A percentile compares a stretch with the other conserved stretches of the same genome.
phyloP scores from a whole-genome alignment of 1,284 basidiomycete genomes.

The Spongiforma sp. region DNA sequence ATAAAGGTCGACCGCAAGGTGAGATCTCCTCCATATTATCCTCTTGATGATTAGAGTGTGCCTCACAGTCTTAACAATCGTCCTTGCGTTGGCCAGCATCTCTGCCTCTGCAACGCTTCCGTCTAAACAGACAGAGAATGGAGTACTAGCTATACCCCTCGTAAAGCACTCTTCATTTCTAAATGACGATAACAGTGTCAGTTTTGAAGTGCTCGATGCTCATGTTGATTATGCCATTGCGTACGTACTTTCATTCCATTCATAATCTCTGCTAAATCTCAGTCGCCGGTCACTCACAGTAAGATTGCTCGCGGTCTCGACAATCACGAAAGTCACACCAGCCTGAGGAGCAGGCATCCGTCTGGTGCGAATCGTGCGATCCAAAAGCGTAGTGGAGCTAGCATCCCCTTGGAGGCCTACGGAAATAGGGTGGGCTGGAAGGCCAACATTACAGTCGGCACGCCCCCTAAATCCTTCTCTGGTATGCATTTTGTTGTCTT shows the following conservation, averaged over 20 bases:
- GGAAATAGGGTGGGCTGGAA: background rate
- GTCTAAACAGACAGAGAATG: background rate
- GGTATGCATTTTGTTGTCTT: background rate
- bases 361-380: background rate
- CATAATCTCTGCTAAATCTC: background rate
- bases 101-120: too few species aligned
- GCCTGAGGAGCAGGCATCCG: background rate
- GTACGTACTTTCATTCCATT: background rate
- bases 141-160: background rate
- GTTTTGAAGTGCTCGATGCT: background rate
- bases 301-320: background rate
- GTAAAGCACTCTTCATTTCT: background rate
- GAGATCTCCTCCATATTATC: too few species aligned
- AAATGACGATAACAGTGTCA: background rate
- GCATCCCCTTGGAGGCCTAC: background rate
- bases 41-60: too few species aligned
- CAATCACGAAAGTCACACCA: background rate
- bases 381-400: background rate
- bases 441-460: background rate
- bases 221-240: background rate
- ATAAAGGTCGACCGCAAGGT: too few species aligned
- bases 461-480: background rate
- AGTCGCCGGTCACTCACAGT: background rate
- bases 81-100: too few species aligned
- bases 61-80: too few species aligned